Evolutionary conservation across 2,329 filamentous ascomycete species (phyloP).

Genomic region (Parastagonospora nodorum): DNA sequence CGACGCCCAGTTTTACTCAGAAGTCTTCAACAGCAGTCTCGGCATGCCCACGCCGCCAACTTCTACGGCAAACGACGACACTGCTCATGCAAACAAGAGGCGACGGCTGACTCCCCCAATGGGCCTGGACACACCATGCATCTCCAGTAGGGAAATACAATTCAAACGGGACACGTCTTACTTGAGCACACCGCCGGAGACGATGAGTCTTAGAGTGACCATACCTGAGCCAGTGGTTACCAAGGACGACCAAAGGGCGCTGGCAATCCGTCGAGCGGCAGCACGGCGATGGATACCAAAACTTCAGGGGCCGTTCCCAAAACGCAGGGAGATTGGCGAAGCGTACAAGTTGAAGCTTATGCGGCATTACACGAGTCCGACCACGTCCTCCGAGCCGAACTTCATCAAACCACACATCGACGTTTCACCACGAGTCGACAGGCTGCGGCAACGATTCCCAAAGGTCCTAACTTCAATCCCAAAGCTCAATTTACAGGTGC

Average conservation of each 20-base stretch:
- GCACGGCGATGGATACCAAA: conserved; percentile 24
- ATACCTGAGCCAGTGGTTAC: conserved; percentile 13
- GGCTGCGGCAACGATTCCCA: conserved; percentile 19
- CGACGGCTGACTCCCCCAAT: background rate
- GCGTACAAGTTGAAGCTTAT: conserved; percentile 30
- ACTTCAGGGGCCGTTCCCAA: conserved; percentile 19
- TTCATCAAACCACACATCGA: conserved; percentile 23
- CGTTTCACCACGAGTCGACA: conserved; percentile 20
- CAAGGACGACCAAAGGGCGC: conserved; percentile 9
- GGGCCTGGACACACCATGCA: background rate
- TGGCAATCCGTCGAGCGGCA: conserved; percentile 17
- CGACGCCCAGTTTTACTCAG: no score
- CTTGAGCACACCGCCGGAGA: conserved; percentile 6
- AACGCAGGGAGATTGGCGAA: conserved; percentile 16
- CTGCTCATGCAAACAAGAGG: background rate
- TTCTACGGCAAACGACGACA: no score
- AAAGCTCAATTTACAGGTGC: background rate
- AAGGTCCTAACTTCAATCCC: background rate
- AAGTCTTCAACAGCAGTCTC: no score
- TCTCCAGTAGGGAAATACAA: background rate
- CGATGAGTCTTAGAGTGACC: conserved; percentile 17
- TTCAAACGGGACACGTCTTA: conserved; percentile 9
- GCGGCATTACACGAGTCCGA: conserved; percentile 23
- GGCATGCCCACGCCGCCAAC: no score
- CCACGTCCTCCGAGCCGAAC: conserved; percentile 1